Evolutionary conservation across 2,329 filamentous ascomycete species (phyloP), one percentile per base, ranked within the genome.

Genomic region (Aureobasidium uvarum): DNA sequence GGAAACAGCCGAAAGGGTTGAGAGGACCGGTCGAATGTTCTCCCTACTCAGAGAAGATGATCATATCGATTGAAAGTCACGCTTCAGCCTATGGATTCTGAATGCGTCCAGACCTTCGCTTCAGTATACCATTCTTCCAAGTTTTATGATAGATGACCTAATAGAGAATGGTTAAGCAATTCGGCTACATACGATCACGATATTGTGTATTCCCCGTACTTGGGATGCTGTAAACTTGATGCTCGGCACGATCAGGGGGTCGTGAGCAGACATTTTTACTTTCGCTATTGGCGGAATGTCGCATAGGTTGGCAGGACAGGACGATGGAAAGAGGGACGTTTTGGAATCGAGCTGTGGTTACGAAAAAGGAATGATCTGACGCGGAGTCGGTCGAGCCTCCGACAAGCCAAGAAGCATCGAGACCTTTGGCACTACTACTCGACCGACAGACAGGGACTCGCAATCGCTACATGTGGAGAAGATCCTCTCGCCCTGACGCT

Each of bases 401-500:
- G 56, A 50, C 31, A 60, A 60, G 56, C 56, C 56, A 60, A 60
- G 56, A 36, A 33, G 11, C 25, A n/a, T 18, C n/a, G 16, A 60
- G 56, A 48, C 31, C 41, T 6, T 56, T 38, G 3, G 31, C 18
- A 41, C 33, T 18, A 41, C 45, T 33, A 36, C 33, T 8, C 33
- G 33, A 36, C 33, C 39, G 18, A 33, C 16, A 64, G 16, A 62
- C 65, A n/a, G 65, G 52, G 45, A 14, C 3, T 43, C 18, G 38
- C 38, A 46, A 11, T 13, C 16, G 23, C 25, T 33, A 10, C 48
- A 51, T 18, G 20, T 48, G 46, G 25, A 11, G 16, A 8, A 10
- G 41, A 5, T 8, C 7, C 5, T 7, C 25, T 51, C 48, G 4
- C 5, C 6, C 28, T 43, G 41, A 10, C 48, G 16, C 31, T 41